Evolutionary conservation across 805 yeast genomes (phyloP).

Genomic region (Scheffersomyces coipomensis): DNA sequence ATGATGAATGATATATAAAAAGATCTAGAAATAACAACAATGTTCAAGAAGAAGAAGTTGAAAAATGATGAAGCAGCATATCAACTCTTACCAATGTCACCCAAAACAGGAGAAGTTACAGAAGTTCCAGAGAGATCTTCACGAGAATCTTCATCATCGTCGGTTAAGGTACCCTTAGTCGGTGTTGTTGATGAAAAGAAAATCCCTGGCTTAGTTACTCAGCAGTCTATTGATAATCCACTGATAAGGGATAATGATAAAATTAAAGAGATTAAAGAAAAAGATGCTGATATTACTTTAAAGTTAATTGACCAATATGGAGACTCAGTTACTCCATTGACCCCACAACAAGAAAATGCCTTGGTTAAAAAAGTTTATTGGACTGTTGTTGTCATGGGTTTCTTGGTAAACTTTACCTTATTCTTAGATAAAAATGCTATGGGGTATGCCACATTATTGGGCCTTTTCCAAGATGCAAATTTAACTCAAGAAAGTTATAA

Average conservation of each 20-base stretch:
- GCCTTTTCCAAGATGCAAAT: slow-evolving; percentile 45
- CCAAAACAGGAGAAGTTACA: not conserved
- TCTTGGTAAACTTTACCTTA: slow-evolving; percentile 35
- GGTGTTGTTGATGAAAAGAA: too few relatives aligned
- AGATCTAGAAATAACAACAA: too few relatives aligned
- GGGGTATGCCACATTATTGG: slow-evolving; percentile 48
- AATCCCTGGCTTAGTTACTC: too few relatives aligned
- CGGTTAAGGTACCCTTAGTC: too few relatives aligned
- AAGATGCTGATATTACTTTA: slow-evolving; percentile 25
- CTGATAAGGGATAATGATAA: not conserved
- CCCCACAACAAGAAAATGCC: slow-evolving; percentile 8
- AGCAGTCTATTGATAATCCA: too few relatives aligned
- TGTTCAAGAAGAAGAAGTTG: not conserved
- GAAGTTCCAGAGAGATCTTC: too few relatives aligned
- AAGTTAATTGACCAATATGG: slow-evolving; percentile 17
- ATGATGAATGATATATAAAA: too few relatives aligned
- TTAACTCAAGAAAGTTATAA: slow-evolving; percentile 43
- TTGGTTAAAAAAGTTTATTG: slow-evolving; percentile 11
- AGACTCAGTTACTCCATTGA: slow-evolving; percentile 7
- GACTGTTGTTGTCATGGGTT: slow-evolving; percentile 15
- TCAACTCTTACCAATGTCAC: not conserved
- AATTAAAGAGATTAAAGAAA: not conserved
- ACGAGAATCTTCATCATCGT: not conserved
- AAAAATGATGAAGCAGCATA: too few relatives aligned
- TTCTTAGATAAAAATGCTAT: slow-evolving; percentile 54